Base-by-base conservation (phyloP, 345 rosid genomes). In the Nasturtium officinale region DNA sequence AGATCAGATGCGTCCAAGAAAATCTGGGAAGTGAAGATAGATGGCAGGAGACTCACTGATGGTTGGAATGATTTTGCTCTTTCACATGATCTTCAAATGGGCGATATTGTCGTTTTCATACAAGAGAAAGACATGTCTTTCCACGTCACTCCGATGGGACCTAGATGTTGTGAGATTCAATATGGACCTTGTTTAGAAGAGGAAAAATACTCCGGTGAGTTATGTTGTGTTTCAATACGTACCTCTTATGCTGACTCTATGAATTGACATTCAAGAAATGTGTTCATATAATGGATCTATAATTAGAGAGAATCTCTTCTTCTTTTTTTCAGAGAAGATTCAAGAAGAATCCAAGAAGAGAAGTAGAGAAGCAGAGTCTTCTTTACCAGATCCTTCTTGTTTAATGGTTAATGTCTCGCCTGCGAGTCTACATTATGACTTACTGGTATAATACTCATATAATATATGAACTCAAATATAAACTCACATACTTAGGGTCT, bases 11-110 rank as follows among this genome's bases (percentile, higher is more conserved):
- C 30, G 13, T 55, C 71, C 0, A 21, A 35, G 5, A 52, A 16
- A 40, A 55, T 3, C 2, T 68, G 73, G 73, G 4, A 55, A 26
- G 78, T 74, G 25, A 66, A 59, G 33, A 6, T 74, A 57, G 78
- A 67, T 47, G 78, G 67, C 18, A 43, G 16, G 40, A 74, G 16
- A 74, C 37, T 74, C 28, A 47, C 61, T 58, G 20, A 58, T 0
- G 78, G 78, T 15, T 74, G 78, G 78, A 40, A 67, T 58, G 61
- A 58, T 26, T 74, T 74, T 1, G 53, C 67, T 56, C 32, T 59
- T 5, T 13, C 72, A 10, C 78, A 74, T 45, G 37, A 50, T 74
- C 78, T 74, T 8, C 61, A 35, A 18, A 12, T 66, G 1, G 67
- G 78, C 0, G 73, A 74, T 55, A 25, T 74, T 38, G 20, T 50